These are phyloP conservation scores for Scheffersomyces lignicola DNA, from an alignment of 1,139 yeast genomes.

Conservation along the genomic window DNA sequence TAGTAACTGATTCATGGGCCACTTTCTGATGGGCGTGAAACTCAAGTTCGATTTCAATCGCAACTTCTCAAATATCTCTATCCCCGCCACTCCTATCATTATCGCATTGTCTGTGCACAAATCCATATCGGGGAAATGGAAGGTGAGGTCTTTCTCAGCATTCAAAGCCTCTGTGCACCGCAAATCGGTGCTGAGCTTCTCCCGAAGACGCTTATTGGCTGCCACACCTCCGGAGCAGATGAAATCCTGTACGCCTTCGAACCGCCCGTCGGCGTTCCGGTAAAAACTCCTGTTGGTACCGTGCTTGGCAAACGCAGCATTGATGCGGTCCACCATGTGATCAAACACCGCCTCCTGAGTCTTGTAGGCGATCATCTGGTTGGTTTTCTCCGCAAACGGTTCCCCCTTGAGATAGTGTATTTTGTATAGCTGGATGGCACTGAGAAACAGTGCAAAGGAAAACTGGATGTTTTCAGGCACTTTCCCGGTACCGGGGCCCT, in stretches of 20 bases:
- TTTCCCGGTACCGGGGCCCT: conserved; percentile 28
- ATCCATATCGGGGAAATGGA: conserved; percentile 67
- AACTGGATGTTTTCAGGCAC: conserved; percentile 46
- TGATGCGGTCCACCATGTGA: conserved; percentile 68
- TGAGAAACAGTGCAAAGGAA: conserved; percentile 78
- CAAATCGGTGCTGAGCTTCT: conserved; percentile 43
- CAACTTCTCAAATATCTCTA: conserved; percentile 68
- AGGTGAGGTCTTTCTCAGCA: conserved; percentile 14
- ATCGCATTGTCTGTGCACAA: conserved; percentile 94
- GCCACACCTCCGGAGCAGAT: conserved; percentile 96
- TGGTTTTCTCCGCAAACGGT: conserved; percentile 21
- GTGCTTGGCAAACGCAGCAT: conserved; percentile 48
- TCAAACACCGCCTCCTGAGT: conserved; percentile 67
- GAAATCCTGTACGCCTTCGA: conserved; percentile 51
- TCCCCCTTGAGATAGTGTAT: conserved; percentile 8
- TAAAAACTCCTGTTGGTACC: conserved; percentile 15
- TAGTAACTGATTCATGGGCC: conserved; percentile 64
- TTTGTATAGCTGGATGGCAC: conserved; percentile 45
- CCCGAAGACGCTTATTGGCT: conserved; percentile 63
- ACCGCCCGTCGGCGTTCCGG: conserved; percentile 29
- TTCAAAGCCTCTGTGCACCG: conserved; percentile 8
- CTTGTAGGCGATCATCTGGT: conserved; percentile 53
- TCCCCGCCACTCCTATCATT: conserved; percentile 98
- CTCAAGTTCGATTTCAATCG: conserved; percentile 49
- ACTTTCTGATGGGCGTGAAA: conserved; percentile 63